Percentiles rank a stretch among this genome's conserved stretches.
phyloP scores from a whole-genome alignment of 768 basidiomycete genomes.

The Stropharia rugosoannulata region DNA sequence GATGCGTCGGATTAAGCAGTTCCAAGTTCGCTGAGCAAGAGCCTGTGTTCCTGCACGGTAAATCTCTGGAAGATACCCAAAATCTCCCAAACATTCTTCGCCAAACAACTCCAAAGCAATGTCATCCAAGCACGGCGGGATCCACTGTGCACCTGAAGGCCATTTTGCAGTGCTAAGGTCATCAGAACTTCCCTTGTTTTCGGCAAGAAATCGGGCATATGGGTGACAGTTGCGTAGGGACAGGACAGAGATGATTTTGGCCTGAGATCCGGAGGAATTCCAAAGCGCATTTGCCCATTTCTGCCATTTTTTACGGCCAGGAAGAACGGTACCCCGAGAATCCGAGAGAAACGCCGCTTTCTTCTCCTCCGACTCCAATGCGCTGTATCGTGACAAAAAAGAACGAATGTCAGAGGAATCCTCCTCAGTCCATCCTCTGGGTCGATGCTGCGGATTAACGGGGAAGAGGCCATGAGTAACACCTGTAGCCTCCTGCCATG shows the following conservation, averaged over 20 bases:
- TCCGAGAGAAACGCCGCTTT: conserved; percentile 8
- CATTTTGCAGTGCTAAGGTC: conserved; percentile 2
- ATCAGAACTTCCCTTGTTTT: neutral
- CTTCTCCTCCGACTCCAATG: neutral
- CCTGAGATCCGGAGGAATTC: conserved; percentile 4
- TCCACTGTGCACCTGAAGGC: conserved; percentile 1
- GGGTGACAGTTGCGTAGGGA: conserved; percentile 8
- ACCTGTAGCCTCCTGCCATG: conserved; percentile 14
- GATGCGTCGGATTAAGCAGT: neutral
- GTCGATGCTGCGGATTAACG: conserved; percentile 7
- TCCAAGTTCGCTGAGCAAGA: conserved; percentile 10
- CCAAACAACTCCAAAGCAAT: conserved; percentile 12
- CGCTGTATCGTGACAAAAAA: conserved; percentile 12
- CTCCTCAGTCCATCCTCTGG: conserved; percentile 9
- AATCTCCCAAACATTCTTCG: conserved; percentile 3
- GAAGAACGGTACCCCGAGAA: neutral
- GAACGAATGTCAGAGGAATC: conserved; percentile 9
- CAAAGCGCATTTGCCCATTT: conserved; percentile 6
- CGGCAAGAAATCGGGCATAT: neutral
- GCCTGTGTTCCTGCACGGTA: neutral
- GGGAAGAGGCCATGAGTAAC: conserved; percentile 16
- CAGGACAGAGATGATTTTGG: conserved; percentile 5
- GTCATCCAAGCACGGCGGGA: conserved; percentile 4
- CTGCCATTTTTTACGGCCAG: conserved; percentile 13
- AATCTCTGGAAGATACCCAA: neutral